Evolutionary conservation across 148 eudicot species (phyloP).

Genomic region (Rhododendron kiyosumense): DNA sequence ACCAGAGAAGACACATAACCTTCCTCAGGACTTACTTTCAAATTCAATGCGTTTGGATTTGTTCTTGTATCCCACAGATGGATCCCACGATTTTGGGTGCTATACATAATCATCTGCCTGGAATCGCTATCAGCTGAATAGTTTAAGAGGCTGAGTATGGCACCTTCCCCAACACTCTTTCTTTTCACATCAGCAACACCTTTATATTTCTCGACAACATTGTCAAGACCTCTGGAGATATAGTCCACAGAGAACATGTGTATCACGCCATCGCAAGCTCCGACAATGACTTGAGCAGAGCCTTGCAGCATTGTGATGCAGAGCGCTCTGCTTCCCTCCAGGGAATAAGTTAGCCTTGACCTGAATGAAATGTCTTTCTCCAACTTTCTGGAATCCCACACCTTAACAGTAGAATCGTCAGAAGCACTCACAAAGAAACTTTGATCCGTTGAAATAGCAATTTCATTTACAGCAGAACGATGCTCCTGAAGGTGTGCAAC

Average conservation of each 20-base stretch:
- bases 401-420: constrained; percentile 95
- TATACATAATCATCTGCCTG: constrained; percentile 66
- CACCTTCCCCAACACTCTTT: constrained; percentile 75
- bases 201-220: constrained; percentile 86
- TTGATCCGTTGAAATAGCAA: constrained; percentile 80
- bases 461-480: constrained; percentile 88
- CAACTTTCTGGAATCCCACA: constrained; percentile 93
- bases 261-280: constrained; percentile 81
- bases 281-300: constrained; percentile 79
- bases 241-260: constrained; percentile 93
- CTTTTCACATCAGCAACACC: constrained; percentile 84
- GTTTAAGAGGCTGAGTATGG: constrained; percentile 68
- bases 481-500: constrained; percentile 99
- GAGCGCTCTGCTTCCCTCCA: constrained; percentile 82
- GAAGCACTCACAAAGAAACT: constrained; percentile 91
- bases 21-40: constrained; percentile 75
- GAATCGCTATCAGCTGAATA: constrained; percentile 54
- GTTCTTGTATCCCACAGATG: constrained; percentile 85
- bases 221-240: constrained; percentile 78
- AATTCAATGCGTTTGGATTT: constrained; percentile 59
- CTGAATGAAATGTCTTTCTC: constrained; percentile 97
- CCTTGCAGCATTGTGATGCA: constrained; percentile 69
- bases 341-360: constrained; percentile 84
- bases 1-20: constrained; percentile 80
- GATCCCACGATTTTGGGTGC: constrained; percentile 84